Evolutionary conservation across 1,284 basidiomycete species (phyloP), one percentile per base, ranked within the genome.

Genomic region (Heterobasidion occidentale): DNA sequence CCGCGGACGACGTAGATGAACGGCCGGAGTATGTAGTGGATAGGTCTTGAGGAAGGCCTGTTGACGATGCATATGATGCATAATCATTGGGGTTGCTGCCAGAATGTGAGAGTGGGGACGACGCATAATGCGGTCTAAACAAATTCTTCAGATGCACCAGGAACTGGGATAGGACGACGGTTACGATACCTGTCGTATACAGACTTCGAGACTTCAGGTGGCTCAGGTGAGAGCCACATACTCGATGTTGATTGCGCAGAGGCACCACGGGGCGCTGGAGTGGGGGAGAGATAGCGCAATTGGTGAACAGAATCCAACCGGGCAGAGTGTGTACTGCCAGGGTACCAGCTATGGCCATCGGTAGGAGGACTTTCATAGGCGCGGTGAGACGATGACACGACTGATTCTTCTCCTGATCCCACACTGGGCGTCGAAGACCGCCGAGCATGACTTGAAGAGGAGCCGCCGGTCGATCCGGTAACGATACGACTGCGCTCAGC

Each of bases 401-500:
- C 27, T 27, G 47, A 47, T 20, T 42, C 27, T 2, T 48, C 34
- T 2, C 53, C 36, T 5, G 42, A 54, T 14, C 56, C 60, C 9
- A 50, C 50, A 46, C 52, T 46, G 34, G 61, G 60, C 3, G 59
- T 48, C 27, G 60, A 61, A 44, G 60, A 61, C 35, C 60, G 60
- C 19, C 60, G 56, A 36, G 54, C 55, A 36, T 58, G 53, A 2
- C 46, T 44, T 12, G 61, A 56, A n/a, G 58, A 60, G 7, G 61
- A 51, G n/a, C 53, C 56, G 17, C 56, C 55, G 52, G 54, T 58
- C 34, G 57, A 53, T 11, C 83, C 83, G 50, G 84, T 80, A 63
- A 89, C 84, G 55, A 84, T 81, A 60, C 86, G 79, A 71, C 84
- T 88, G 48, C 86, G 81, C 68, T 90, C 88, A 58, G 85, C 86